Percentiles rank a stretch among this genome's conserved stretches.
These are phyloP conservation scores for Mycena sp. DNA, from an alignment of 1,284 basidiomycete genomes.

Conservation along the genomic window DNA sequence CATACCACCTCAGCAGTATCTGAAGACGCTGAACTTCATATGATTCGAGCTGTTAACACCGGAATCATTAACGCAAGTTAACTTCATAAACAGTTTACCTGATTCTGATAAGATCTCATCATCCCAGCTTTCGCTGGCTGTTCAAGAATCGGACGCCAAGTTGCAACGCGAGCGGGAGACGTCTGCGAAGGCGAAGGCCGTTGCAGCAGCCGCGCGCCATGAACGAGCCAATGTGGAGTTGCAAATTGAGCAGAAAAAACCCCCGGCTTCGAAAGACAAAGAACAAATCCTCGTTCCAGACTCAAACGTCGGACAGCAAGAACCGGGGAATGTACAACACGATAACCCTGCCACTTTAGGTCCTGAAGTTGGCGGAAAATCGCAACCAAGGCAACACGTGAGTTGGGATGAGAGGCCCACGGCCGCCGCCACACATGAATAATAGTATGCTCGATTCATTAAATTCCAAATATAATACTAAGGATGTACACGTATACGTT, in stretches of 20 bases:
- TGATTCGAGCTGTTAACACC: slow-evolving; percentile 83
- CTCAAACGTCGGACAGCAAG: neutral
- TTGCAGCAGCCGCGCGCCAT: too few species aligned
- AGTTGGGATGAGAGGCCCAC: too few species aligned
- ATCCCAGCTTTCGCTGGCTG: slow-evolving; percentile 71
- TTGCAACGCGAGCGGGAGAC: slow-evolving; percentile 47
- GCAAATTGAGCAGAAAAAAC: too few species aligned
- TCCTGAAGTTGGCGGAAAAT: too few species aligned
- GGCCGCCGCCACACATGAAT: too few species aligned
- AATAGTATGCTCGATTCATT: slow-evolving; percentile 24
- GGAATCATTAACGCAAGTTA: slow-evolving; percentile 82
- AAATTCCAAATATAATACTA: slow-evolving; percentile 27
- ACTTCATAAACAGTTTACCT: too few species aligned
- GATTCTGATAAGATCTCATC: slow-evolving; percentile 5
- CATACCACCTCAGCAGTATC: slow-evolving; percentile 71
- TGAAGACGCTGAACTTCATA: slow-evolving; percentile 69
- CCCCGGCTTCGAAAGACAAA: neutral
- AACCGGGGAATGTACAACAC: neutral
- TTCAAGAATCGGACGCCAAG: slow-evolving; percentile 83
- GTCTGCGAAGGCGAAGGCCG: slow-evolving; percentile 1
- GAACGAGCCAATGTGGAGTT: too few species aligned
- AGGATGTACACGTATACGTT: slow-evolving; percentile 84
- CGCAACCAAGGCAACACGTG: too few species aligned
- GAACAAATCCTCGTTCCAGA: too few species aligned
- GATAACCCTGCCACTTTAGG: neutral